Percentiles rank a stretch among this genome's conserved stretches.
These are phyloP conservation scores for Zopfochytrium polystomum DNA, from an alignment of 371 early-diverging fungal genomes.

Conservation along the genomic window DNA sequence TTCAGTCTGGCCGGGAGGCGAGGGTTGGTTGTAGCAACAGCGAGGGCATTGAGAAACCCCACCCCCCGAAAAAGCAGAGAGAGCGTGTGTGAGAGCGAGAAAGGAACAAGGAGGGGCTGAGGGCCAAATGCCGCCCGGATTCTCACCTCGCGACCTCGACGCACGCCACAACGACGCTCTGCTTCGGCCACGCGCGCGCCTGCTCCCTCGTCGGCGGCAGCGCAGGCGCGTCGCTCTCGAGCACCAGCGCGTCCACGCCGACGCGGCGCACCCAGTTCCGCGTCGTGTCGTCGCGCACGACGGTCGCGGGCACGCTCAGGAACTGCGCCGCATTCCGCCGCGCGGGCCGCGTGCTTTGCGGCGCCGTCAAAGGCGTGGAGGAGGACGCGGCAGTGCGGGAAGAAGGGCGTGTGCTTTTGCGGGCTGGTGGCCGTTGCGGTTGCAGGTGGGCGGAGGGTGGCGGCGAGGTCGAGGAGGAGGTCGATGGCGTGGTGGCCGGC, in stretches of 20 bases:
- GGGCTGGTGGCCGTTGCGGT: no score
- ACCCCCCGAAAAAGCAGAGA: no score
- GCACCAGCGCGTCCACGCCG: constrained; percentile 52
- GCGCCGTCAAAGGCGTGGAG: constrained; percentile 72
- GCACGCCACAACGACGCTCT: constrained; percentile 49
- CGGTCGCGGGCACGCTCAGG: constrained; percentile 60
- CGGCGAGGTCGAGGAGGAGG: constrained; percentile 50
- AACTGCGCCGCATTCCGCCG: constrained; percentile 41
- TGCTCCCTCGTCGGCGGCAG: constrained; percentile 60
- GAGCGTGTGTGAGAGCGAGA: no score
- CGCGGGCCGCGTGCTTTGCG: constrained; percentile 46
- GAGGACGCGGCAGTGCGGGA: neutral
- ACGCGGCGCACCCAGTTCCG: constrained; percentile 51
- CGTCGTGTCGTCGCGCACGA: constrained; percentile 50
- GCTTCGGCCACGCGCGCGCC: constrained; percentile 53
- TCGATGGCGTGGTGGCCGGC: constrained; percentile 69
- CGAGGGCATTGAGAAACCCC: no score
- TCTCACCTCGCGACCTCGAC: constrained; percentile 53
- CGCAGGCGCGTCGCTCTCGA: constrained; percentile 73
- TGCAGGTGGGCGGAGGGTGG: no score
- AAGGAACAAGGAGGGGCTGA: no score
- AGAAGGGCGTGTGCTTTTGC: no score
- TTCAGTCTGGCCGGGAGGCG: no score
- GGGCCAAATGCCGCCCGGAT: no score
- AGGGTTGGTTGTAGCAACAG: no score